Conservation (phyloP, 352 stramenopile species). For the Pythium myriotylum region DNA sequence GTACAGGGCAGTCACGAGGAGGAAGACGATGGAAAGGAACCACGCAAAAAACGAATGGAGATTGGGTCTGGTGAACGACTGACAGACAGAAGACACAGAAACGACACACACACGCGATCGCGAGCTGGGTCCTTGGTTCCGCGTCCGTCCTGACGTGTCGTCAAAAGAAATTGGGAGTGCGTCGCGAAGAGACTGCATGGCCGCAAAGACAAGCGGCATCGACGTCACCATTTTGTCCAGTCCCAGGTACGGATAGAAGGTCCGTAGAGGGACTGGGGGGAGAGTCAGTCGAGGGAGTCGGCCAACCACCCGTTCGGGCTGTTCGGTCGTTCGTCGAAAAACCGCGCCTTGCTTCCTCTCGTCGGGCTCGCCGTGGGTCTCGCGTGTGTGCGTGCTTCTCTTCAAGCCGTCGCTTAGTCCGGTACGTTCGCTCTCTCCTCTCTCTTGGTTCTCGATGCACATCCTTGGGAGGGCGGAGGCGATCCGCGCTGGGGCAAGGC, state of each 20-base stretch:
- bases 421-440: slow-evolving; percentile 8
- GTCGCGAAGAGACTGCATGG: not conserved
- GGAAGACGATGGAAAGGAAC: not conserved
- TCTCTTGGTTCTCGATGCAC: not conserved
- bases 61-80: slow-evolving; percentile 9
- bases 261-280: slow-evolving; percentile 13
- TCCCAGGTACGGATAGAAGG: slow-evolving; percentile 29
- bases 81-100: slow-evolving; percentile 31
- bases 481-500: not conserved
- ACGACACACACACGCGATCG: slow-evolving; percentile 23
- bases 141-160: not conserved
- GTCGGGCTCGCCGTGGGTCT: not conserved
- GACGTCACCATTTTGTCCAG: slow-evolving; percentile 3
- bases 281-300: slow-evolving; percentile 8
- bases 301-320: slow-evolving; percentile 8
- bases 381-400: slow-evolving; percentile 24
- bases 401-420: slow-evolving; percentile 26
- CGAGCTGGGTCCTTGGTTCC: not conserved
- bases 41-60: slow-evolving; percentile 21
- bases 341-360: slow-evolving; percentile 2
- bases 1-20: no score
- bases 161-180: not conserved
- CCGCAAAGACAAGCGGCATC: slow-evolving; percentile 26
- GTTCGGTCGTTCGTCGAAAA: slow-evolving; percentile 7
- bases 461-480: slow-evolving; percentile 1